These are phyloP conservation scores for Aspergillus viridinutans DNA, from an alignment of 2,329 filamentous ascomycete genomes.

Conservation along the genomic window DNA sequence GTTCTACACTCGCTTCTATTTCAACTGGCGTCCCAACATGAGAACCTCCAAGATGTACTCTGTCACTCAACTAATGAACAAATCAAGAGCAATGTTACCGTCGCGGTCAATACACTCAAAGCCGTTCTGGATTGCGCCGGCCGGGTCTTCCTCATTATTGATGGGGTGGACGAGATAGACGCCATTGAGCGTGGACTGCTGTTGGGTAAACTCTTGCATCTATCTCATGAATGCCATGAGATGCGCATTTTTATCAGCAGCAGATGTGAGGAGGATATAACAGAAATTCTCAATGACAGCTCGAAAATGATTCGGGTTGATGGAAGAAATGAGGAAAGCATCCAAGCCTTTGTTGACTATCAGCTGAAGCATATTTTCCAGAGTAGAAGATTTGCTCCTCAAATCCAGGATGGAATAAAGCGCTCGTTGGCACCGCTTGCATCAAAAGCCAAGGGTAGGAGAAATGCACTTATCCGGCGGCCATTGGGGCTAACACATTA, in stretches of 20 bases:
- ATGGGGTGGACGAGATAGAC: constrained; percentile 29
- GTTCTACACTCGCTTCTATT: constrained; percentile 24
- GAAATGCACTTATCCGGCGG: not conserved
- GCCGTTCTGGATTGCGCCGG: constrained; percentile 13
- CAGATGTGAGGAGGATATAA: constrained; percentile 5
- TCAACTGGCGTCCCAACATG: constrained; percentile 15
- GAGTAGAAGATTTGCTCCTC: not conserved
- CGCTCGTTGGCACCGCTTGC: not conserved
- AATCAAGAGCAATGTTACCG: constrained; percentile 12
- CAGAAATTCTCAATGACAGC: not conserved
- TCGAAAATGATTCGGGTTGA: constrained; percentile 1
- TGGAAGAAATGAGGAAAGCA: constrained; percentile 2
- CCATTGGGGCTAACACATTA: not conserved
- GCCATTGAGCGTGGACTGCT: constrained; percentile 8
- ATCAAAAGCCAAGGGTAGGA: constrained; percentile 4
- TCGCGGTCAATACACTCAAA: constrained; percentile 16
- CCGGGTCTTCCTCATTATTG: constrained; percentile 21
- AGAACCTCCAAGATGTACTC: constrained; percentile 19
- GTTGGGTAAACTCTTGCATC: constrained; percentile 1
- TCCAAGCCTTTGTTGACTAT: constrained; percentile 2
- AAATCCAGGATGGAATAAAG: not conserved
- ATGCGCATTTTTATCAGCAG: constrained; percentile 5
- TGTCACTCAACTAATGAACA: constrained; percentile 13
- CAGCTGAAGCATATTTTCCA: not conserved
- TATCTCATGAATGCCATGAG: constrained; percentile 1